phyloP scores from a whole-genome alignment of 208 protist species.

The Leishmania braziliensis region DNA sequence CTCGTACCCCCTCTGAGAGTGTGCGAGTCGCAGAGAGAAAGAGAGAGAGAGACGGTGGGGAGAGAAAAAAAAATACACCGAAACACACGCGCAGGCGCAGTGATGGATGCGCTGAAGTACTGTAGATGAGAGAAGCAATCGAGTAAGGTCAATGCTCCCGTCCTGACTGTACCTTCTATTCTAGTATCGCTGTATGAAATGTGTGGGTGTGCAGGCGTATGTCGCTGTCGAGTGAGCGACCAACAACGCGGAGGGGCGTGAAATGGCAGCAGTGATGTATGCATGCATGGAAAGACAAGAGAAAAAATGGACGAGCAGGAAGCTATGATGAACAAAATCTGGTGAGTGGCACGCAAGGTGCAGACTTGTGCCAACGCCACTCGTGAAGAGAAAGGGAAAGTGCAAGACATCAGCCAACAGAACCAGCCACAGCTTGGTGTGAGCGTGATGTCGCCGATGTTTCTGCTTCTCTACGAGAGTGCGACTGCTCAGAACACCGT shows the following conservation, averaged over 20 bases:
- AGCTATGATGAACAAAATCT: background rate
- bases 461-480: no score
- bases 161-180: background rate
- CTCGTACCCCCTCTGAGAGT: no score
- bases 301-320: slow-evolving; percentile 4
- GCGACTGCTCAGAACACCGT: background rate
- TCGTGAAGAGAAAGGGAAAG: no score
- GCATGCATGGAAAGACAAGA: background rate
- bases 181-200: background rate
- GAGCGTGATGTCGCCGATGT: background rate
- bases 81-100: background rate
- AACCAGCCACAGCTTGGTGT: background rate
- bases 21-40: no score
- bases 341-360: background rate
- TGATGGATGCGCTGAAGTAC: background rate
- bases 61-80: background rate
- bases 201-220: background rate
- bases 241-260: background rate
- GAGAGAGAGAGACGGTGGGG: background rate
- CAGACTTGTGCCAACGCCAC: background rate
- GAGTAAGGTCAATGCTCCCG: background rate
- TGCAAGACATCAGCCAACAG: background rate
- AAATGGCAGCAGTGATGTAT: background rate
- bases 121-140: background rate
- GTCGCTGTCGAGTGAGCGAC: background rate